Evolutionary conservation across 129 eudicot genomes (phyloP).

Genomic region (Chrysanthemum lavandulifolium): DNA sequence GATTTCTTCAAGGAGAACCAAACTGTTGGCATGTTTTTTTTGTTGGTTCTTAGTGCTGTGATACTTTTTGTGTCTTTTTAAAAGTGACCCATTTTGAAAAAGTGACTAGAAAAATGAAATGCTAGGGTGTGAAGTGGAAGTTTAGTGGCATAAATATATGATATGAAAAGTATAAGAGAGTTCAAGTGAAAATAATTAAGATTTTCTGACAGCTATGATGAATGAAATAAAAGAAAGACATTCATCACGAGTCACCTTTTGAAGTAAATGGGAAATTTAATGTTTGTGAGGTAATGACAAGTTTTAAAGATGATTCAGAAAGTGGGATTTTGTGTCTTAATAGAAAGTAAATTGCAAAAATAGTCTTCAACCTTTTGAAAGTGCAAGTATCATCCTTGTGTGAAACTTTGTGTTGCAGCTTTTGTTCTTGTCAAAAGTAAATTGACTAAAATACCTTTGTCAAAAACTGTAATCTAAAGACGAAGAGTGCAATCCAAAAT

Average conservation of each 20-base stretch:
- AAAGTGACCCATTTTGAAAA: slow-evolving; percentile 34
- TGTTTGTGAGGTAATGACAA: neutral
- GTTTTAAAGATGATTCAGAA: neutral
- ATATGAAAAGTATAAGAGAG: neutral
- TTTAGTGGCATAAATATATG: slow-evolving; percentile 29
- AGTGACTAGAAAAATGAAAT: slow-evolving; percentile 5
- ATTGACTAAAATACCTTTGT: too few species aligned
- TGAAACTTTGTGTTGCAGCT: too few species aligned
- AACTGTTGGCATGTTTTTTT: slow-evolving; percentile 66
- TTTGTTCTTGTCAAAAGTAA: too few species aligned
- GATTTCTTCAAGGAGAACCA: slow-evolving; percentile 96
- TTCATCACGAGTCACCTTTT: slow-evolving; percentile 34
- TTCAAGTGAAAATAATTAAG: slow-evolving; percentile 31
- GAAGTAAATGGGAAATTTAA: slow-evolving; percentile 4
- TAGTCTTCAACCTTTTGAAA: too few species aligned
- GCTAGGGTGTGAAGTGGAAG: slow-evolving; percentile 26
- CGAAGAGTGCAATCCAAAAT: too few species aligned
- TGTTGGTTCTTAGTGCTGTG: neutral
- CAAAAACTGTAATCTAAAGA: too few species aligned
- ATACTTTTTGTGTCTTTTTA: slow-evolving; percentile 17
- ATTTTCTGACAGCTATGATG: slow-evolving; percentile 37
- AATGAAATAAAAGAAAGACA: slow-evolving; percentile 23
- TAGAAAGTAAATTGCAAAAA: neutral
- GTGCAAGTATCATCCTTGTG: too few species aligned
- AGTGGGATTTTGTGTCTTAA: neutral